Conservation (phyloP, 805 yeast genomes). For the Metschnikowia continentalis region DNA sequence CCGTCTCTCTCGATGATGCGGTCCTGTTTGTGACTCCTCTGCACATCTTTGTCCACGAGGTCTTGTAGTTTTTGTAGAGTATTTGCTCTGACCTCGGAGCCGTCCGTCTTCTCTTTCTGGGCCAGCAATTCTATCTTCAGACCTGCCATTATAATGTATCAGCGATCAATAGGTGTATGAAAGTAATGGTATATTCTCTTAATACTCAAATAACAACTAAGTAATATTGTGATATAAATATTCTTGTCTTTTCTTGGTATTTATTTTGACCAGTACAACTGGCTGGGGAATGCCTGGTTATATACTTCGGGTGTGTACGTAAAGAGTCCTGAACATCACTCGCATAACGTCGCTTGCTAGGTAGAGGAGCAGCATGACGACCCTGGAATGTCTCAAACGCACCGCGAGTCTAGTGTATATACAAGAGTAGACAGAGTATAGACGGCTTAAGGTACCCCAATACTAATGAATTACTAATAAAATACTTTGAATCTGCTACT, state of each 20-base stretch:
- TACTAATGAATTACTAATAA: no score
- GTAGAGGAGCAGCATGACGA: neutral
- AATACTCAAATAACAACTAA: no score
- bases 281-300: neutral
- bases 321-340: neutral
- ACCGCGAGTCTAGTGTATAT: no score
- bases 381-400: neutral
- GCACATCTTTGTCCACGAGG: conserved; percentile 22
- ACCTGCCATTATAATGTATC: conserved; percentile 1
- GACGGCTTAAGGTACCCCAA: no score
- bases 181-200: no score
- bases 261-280: no score
- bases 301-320: neutral
- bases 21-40: neutral
- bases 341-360: neutral
- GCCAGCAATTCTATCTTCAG: conserved; percentile 26
- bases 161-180: no score
- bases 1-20: conserved; percentile 2
- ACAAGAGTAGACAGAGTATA: no score
- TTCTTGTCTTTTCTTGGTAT: no score
- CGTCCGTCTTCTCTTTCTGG: conserved; percentile 18
- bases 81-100: conserved; percentile 11
- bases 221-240: no score
- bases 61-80: conserved; percentile 25
- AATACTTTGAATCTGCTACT: no score